These are phyloP conservation scores for Flaveria brownii DNA, from an alignment of 129 eudicot species.

Conservation along the genomic window DNA sequence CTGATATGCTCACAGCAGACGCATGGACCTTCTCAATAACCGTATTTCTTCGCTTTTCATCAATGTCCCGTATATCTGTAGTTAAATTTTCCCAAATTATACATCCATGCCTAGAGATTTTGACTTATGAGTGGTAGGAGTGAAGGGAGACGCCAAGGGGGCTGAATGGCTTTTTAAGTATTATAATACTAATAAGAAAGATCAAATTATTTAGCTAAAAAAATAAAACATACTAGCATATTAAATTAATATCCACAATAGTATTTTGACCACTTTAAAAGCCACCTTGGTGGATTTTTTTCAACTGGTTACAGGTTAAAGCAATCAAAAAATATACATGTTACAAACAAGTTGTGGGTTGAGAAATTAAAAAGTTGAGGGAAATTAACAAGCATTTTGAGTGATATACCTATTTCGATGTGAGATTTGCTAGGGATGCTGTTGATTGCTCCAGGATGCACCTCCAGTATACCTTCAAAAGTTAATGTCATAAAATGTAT, in stretches of 20 bases:
- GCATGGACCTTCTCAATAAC: conserved; percentile 71
- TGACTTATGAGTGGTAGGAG: not conserved
- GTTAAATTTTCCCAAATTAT: not conserved
- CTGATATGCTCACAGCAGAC: conserved; percentile 66
- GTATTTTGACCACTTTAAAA: not conserved
- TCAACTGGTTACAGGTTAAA: not conserved
- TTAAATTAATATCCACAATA: too few species aligned
- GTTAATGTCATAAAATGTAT: not conserved
- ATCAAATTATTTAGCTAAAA: too few species aligned
- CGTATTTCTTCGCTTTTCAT: conserved; percentile 65
- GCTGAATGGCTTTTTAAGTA: too few species aligned
- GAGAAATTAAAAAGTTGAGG: too few species aligned
- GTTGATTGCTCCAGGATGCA: conserved; percentile 98
- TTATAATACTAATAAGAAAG: too few species aligned
- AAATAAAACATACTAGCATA: too few species aligned
- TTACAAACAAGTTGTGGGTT: not conserved
- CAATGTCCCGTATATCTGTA: conserved; percentile 74
- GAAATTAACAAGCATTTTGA: not conserved
- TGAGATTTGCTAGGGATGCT: conserved; percentile 98
- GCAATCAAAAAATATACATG: not conserved
- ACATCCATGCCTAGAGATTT: not conserved
- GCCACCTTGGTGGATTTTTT: not conserved
- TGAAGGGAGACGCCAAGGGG: too few species aligned
- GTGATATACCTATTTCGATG: conserved; percentile 67
- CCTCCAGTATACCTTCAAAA: conserved; percentile 71